A percentile compares a stretch with the other conserved stretches of the same genome.
phyloP scores from a whole-genome alignment of 352 stramenopile genomes.

The Elongisporangium prolatum region DNA sequence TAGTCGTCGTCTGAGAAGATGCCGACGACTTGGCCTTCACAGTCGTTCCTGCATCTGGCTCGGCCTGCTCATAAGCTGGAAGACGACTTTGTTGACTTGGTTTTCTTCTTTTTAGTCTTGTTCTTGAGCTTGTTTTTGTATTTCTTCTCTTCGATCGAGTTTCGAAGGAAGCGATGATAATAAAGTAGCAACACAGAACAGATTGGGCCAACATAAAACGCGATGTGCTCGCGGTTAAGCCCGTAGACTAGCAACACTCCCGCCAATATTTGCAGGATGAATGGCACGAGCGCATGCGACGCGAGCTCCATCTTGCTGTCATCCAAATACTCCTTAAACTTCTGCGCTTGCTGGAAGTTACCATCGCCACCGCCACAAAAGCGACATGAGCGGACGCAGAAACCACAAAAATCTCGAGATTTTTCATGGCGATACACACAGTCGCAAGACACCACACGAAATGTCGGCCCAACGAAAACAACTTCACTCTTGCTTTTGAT shows the following conservation, averaged over 20 bases:
- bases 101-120: constrained; percentile 57
- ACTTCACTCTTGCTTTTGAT: constrained; percentile 41
- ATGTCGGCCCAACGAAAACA: constrained; percentile 66
- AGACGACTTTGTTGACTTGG: constrained; percentile 15
- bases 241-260: constrained; percentile 36
- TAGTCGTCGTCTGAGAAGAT: constrained; percentile 3
- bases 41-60: background rate
- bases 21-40: constrained; percentile 3
- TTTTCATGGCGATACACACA: constrained; percentile 72
- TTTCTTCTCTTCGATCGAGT: constrained; percentile 52
- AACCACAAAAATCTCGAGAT: constrained; percentile 62
- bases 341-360: constrained; percentile 67
- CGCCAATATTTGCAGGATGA: constrained; percentile 43
- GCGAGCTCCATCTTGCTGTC: constrained; percentile 49
- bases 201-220: constrained; percentile 41
- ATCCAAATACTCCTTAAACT: constrained; percentile 71
- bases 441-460: constrained; percentile 81
- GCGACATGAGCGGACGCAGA: constrained; percentile 68
- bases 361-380: constrained; percentile 73
- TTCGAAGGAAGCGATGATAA: constrained; percentile 48
- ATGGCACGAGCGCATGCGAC: constrained; percentile 52
- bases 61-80: background rate
- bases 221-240: constrained; percentile 42
- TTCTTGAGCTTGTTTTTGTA: constrained; percentile 30
- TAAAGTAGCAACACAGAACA: constrained; percentile 39